phyloP scores from a whole-genome alignment of 306 rosid species.

The Cicer bijugum region DNA sequence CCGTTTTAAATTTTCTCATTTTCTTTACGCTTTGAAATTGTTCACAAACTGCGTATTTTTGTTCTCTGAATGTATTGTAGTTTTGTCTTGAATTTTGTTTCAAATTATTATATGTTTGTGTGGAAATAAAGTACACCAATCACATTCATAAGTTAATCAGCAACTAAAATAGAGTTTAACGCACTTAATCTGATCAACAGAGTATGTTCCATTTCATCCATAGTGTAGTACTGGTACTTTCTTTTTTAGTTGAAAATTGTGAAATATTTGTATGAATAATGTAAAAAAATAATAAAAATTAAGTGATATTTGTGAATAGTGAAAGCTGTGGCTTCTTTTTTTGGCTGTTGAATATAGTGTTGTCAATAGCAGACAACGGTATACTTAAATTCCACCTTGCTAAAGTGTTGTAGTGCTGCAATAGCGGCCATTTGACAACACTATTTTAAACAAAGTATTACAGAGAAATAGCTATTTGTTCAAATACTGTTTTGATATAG shows the following conservation, averaged over 20 bases:
- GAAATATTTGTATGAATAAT: conserved; percentile 8
- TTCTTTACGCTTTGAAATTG: background rate
- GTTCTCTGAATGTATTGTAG: conserved; percentile 5
- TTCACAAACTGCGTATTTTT: background rate
- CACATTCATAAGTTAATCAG: background rate
- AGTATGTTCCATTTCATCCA: background rate
- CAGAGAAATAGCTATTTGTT: too few species aligned
- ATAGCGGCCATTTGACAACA: too few species aligned
- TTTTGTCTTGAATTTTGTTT: conserved; percentile 6
- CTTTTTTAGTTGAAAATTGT: conserved; percentile 11
- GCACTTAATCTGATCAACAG: background rate
- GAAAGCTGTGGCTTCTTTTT: conserved; percentile 23
- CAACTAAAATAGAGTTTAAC: conserved; percentile 2
- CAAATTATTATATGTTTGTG: conserved; percentile 2
- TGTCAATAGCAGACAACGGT: too few species aligned
- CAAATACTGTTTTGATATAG: too few species aligned
- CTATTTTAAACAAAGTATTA: too few species aligned
- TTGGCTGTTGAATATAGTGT: background rate
- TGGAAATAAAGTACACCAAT: conserved; percentile 3
- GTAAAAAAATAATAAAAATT: background rate
- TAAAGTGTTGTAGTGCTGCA: too few species aligned
- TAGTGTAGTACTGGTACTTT: background rate
- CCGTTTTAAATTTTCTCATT: background rate
- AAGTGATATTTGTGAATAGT: background rate
- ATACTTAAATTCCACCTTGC: too few species aligned